phyloP scores from a whole-genome alignment of 1,284 basidiomycete species.

The Rhodotorula sp. region DNA sequence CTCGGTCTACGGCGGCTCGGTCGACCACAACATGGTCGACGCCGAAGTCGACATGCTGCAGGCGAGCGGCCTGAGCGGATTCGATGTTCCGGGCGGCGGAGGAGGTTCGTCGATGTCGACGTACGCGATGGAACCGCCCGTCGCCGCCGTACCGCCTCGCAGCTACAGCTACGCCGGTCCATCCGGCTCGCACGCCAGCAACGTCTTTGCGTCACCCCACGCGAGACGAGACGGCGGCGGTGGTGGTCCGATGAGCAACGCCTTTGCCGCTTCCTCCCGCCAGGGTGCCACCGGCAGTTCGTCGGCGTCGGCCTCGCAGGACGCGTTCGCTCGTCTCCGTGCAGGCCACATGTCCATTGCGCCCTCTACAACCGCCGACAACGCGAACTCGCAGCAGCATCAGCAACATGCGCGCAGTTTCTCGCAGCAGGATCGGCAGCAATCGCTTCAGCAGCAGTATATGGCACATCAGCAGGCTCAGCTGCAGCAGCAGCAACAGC shows the following conservation, averaged over 20 bases:
- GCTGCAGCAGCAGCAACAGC: neutral
- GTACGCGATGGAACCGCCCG: neutral
- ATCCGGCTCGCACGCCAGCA: neutral
- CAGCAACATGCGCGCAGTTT: no score
- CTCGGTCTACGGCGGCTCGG: neutral
- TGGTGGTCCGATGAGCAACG: neutral
- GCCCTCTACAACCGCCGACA: slow-evolving; percentile 4
- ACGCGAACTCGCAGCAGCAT: no score
- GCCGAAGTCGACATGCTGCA: slow-evolving; percentile 13
- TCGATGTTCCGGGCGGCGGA: neutral
- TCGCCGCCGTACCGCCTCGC: neutral
- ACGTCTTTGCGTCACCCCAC: neutral
- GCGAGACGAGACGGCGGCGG: neutral
- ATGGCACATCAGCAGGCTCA: neutral
- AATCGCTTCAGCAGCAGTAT: no score
- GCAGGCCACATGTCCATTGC: slow-evolving; percentile 24
- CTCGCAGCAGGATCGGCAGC: no score
- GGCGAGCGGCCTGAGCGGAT: slow-evolving; percentile 9
- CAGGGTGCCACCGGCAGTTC: neutral
- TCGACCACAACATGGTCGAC: slow-evolving; percentile 1
- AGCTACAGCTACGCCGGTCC: slow-evolving; percentile 9
- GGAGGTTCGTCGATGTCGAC: neutral
- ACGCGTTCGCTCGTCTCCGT: slow-evolving; percentile 21
- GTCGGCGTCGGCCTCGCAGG: neutral
- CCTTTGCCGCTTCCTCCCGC: neutral